These are phyloP conservation scores for Endoconidiophora polonica DNA, from an alignment of 2,329 filamentous ascomycete species.

Conservation along the genomic window DNA sequence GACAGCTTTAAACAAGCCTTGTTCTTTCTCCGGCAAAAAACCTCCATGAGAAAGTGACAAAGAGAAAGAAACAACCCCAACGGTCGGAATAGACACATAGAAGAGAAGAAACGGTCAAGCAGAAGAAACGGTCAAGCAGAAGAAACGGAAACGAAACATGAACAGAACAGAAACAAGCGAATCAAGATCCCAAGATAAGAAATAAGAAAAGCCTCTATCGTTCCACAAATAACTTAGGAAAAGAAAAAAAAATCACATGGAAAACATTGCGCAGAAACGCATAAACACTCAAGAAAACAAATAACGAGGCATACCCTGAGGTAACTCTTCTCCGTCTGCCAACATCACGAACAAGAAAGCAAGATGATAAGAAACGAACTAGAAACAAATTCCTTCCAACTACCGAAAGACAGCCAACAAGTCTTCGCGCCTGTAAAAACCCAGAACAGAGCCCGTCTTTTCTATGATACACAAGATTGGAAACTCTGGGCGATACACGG, in stretches of 20 bases:
- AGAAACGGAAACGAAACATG: neutral
- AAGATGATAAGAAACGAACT: neutral
- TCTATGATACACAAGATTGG: constrained; percentile 7
- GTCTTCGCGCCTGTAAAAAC: neutral
- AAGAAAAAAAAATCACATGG: neutral
- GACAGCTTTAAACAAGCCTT: too few relatives aligned
- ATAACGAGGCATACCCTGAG: too few relatives aligned
- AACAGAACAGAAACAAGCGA: neutral
- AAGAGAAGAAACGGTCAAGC: neutral
- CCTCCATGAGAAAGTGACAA: neutral
- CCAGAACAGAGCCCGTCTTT: neutral
- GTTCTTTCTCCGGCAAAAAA: neutral
- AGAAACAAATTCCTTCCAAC: neutral
- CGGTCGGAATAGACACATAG: neutral
- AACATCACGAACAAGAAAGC: neutral
- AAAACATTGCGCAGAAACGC: neutral
- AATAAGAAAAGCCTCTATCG: neutral
- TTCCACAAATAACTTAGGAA: neutral
- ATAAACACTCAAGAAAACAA: too few relatives aligned
- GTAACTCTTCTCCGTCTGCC: neutral
- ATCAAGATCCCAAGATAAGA: neutral
- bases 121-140: neutral
- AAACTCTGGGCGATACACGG: neutral
- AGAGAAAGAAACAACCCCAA: neutral
- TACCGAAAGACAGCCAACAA: neutral